Conservation (phyloP, 2,329 filamentous ascomycete species). For the Hypoxylon sp. region DNA sequence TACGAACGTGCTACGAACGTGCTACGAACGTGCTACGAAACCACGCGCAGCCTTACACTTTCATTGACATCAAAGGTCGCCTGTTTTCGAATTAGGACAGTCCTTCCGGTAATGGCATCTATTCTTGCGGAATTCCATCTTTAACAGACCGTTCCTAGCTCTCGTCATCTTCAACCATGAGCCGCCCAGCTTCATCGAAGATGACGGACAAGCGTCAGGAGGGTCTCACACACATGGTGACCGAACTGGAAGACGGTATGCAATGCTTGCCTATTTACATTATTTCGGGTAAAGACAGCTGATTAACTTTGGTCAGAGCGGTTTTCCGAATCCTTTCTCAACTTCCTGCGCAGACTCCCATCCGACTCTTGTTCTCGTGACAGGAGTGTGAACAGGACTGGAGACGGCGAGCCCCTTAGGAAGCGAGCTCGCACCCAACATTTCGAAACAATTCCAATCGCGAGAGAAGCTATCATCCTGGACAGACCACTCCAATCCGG, state of each 20-base stretch:
- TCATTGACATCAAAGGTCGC: too few species aligned
- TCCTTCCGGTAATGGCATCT: too few species aligned
- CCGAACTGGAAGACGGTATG: slow-evolving; percentile 3
- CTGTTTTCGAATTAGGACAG: too few species aligned
- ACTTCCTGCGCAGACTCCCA: slow-evolving; percentile 22
- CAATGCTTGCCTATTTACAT: too few species aligned
- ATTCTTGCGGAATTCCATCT: too few species aligned
- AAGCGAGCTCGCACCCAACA: slow-evolving; percentile 37
- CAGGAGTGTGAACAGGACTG: slow-evolving; percentile 1
- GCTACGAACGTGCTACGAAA: too few species aligned
- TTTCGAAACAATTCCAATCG: slow-evolving; percentile 34
- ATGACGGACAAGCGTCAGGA: background rate
- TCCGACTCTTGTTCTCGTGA: background rate
- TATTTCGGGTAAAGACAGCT: background rate
- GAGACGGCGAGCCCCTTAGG: slow-evolving; percentile 17
- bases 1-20: too few species aligned
- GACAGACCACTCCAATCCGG: slow-evolving; percentile 15
- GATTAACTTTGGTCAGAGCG: slow-evolving; percentile 24
- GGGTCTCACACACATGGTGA: background rate
- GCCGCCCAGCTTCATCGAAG: background rate
- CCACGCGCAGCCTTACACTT: too few species aligned
- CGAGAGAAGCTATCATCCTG: slow-evolving; percentile 32
- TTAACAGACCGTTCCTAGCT: background rate
- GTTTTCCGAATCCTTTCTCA: slow-evolving; percentile 27
- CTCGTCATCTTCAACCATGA: slow-evolving; percentile 4